Evolutionary conservation across 257 asterid genomes (phyloP).

Genomic region (Salvia miltiorrhiza): DNA sequence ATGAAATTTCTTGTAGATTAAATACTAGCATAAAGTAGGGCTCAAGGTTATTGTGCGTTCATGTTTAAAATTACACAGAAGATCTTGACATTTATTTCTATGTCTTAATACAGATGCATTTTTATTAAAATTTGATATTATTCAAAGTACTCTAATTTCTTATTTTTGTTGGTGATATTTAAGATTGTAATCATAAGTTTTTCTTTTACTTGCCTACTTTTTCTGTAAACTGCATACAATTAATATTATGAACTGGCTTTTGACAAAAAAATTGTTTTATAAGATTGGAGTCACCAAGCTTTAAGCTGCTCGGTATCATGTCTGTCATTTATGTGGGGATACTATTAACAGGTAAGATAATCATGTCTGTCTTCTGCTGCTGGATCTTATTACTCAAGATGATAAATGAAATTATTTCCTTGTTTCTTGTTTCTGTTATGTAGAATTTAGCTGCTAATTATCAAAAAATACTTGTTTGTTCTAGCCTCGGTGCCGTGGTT

Average conservation of each 20-base stretch:
- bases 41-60: not conserved
- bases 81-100: no score
- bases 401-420: not conserved
- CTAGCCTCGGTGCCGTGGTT: not conserved
- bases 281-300: constrained; percentile 98
- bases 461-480: not conserved
- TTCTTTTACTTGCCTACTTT: no score
- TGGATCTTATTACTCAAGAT: not conserved
- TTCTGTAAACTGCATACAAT: no score
- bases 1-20: no score
- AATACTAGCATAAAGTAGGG: not conserved
- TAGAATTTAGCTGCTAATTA: not conserved
- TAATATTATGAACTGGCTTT: no score
- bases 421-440: not conserved
- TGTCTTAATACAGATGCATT: no score
- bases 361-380: not conserved
- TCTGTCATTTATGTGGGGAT: constrained; percentile 72
- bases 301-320: constrained; percentile 86
- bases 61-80: not conserved
- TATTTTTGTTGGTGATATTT: no score
- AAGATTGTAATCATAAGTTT: no score
- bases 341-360: constrained; percentile 75
- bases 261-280: no score
- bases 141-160: no score
- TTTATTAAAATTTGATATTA: no score